Evolutionary conservation across 1,284 basidiomycete species (phyloP).

Genomic region (Gymnopus androsaceus): DNA sequence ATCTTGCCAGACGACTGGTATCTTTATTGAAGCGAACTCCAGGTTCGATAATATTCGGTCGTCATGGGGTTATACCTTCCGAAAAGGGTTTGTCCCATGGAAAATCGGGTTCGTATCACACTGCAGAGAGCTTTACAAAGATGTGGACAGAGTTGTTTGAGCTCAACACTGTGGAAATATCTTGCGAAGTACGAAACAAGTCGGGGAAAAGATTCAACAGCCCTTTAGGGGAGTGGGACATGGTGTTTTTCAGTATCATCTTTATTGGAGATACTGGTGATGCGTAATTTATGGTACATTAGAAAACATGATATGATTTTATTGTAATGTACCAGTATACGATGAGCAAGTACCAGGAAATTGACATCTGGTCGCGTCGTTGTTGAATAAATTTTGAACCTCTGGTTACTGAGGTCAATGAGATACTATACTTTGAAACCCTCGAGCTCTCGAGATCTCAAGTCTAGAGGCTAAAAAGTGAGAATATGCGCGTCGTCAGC

Average conservation of each 20-base stretch:
- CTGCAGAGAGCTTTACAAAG: conserved; percentile 40
- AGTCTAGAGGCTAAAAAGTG: no score
- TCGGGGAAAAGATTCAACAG: conserved; percentile 14
- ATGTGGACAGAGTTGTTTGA: conserved; percentile 45
- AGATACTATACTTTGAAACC: no score
- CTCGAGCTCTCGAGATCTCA: no score
- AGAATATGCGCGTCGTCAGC: no score
- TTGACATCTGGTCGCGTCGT: no score
- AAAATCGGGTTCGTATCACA: conserved; percentile 29
- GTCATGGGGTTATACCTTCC: conserved; percentile 23
- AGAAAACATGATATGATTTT: no score
- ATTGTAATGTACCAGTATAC: no score
- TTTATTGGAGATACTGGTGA: no score
- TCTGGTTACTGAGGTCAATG: no score
- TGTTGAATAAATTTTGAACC: no score
- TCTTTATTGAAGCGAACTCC: conserved; percentile 36
- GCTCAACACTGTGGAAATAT: conserved; percentile 25
- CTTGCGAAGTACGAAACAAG: conserved; percentile 35
- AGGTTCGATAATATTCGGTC: conserved; percentile 38
- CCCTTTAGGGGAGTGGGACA: conserved; percentile 17
- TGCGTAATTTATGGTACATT: conserved; percentile 29
- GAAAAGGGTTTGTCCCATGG: conserved; percentile 13
- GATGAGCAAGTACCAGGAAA: no score
- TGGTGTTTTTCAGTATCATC: no score
- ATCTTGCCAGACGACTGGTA: conserved; percentile 40